A percentile compares a stretch with the other conserved stretches of the same genome.
Conservation (phyloP, 2,329 filamentous ascomycete species). For the Cercospora sesami region DNA sequence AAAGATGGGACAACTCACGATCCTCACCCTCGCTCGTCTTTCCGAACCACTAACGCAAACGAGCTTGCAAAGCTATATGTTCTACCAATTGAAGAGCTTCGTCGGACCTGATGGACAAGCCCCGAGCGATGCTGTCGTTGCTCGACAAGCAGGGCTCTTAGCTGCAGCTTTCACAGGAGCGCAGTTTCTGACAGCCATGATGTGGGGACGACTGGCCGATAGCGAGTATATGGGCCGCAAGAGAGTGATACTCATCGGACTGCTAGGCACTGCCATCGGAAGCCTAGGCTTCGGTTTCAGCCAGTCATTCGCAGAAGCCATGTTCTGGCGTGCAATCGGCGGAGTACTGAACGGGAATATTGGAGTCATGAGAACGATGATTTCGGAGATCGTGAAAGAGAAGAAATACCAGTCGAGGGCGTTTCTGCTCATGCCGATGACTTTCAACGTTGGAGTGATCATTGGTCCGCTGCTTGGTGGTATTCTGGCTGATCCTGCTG, state of each 20-base stretch:
- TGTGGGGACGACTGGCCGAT: slow-evolving; percentile 74
- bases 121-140: slow-evolving; percentile 63
- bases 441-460: slow-evolving; percentile 62
- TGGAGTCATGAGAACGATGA: slow-evolving; percentile 73
- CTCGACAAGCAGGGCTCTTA: slow-evolving; percentile 73
- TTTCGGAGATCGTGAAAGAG: slow-evolving; percentile 69
- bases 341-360: slow-evolving; percentile 72
- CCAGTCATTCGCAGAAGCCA: slow-evolving; percentile 60
- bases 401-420: slow-evolving; percentile 60
- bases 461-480: slow-evolving; percentile 60
- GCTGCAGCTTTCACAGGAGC: slow-evolving; percentile 77
- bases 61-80: slow-evolving; percentile 76
- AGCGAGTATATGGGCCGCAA: slow-evolving; percentile 68
- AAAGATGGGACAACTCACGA: slow-evolving; percentile 71
- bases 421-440: slow-evolving; percentile 64
- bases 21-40: slow-evolving; percentile 75
- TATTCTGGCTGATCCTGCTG: slow-evolving; percentile 65
- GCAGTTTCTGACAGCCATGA: slow-evolving; percentile 78
- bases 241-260: slow-evolving; percentile 72
- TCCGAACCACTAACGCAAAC: slow-evolving; percentile 82
- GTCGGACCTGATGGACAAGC: slow-evolving; percentile 41
- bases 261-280: slow-evolving; percentile 67
- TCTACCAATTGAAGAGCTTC: slow-evolving; percentile 84
- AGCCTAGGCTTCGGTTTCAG: slow-evolving; percentile 70
- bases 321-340: slow-evolving; percentile 65